Evolutionary conservation across 1,139 yeast species (phyloP), one percentile per base, ranked within the genome.

Genomic region (Pneumocystis wakefieldiae): DNA sequence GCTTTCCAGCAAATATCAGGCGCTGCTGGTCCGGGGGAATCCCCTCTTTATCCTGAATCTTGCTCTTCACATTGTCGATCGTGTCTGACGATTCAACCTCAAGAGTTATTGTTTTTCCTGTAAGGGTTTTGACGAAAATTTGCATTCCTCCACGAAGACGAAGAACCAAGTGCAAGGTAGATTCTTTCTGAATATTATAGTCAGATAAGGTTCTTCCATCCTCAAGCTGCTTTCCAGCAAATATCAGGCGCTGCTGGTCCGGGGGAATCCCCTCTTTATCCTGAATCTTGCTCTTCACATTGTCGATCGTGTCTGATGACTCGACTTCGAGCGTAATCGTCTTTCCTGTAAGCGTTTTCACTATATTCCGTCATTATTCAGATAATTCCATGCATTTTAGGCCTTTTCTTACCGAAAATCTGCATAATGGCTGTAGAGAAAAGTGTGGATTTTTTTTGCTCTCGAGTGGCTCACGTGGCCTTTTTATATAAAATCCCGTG

Each of bases 11-110:
- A 73, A 87, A 87, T 79, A 87, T 87, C 75, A 87, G 82, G 80
- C 95, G 85, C 80, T 87, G 95, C 79, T 87, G 95, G 80, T 87
- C 95, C 75, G 95, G 95, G 76, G 95, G 95, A 71, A 87, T 87
- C 74, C 95, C 95, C 80, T 87, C 95, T 83, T 87, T 87, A 82
- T 87, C 95, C 80, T 87, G 94, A 75, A 87, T 87, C 85, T 87
- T 87, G 74, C 90, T 81, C 83, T 87, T 87, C 81, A 87, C 95
- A 74, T 87, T 87, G 83, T 87, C 95, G 77, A 87, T 87, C 75
- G 95, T 87, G 83, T 87, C 95, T 71, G 92, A 86, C 72, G 95
- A 86, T 81, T 87, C 95, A 74, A 87, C 95, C 81, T 87, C 95
- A 75, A 87, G 85, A 78, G 95, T 87, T 5, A 32, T 80, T 5